Percentiles rank a stretch among this genome's conserved stretches.
Evolutionary conservation across 768 basidiomycete species (phyloP).

Genomic region (Suillus lakei): DNA sequence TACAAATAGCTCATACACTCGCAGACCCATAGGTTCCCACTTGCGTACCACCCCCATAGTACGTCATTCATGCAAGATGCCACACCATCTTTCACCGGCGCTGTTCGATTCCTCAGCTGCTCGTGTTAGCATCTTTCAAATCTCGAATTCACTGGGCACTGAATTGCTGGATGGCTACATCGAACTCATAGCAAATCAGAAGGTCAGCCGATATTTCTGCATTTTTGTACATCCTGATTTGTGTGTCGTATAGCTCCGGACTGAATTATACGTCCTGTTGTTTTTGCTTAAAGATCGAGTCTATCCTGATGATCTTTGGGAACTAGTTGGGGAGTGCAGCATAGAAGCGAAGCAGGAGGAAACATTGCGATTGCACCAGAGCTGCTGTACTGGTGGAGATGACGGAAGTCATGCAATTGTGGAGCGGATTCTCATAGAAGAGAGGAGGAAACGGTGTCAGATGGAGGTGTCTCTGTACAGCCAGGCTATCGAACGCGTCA

Average conservation of each 20-base stretch:
- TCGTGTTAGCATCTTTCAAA: not conserved
- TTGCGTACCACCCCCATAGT: not conserved
- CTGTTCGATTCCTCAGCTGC: not conserved
- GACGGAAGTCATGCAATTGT: not conserved
- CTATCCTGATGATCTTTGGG: conserved; percentile 5
- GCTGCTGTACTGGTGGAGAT: not conserved
- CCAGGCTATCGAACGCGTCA: not conserved
- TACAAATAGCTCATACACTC: not conserved
- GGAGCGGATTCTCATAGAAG: conserved; percentile 2
- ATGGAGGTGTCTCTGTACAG: conserved; percentile 3
- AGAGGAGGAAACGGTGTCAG: conserved; percentile 3
- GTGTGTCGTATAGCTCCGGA: not conserved
- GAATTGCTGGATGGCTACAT: not conserved
- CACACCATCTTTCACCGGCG: not conserved
- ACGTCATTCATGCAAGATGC: not conserved
- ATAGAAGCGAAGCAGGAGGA: conserved; percentile 1
- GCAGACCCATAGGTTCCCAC: not conserved
- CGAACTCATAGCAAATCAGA: not conserved
- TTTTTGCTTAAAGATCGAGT: not conserved
- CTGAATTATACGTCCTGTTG: not conserved
- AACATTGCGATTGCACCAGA: not conserved
- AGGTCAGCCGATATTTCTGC: not conserved
- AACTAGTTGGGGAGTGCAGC: not conserved
- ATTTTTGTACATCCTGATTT: not conserved
- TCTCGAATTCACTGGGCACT: not conserved